Conservation (phyloP, 2,329 filamentous ascomycete genomes). For the Ophiostoma novo-ulmi region DNA sequence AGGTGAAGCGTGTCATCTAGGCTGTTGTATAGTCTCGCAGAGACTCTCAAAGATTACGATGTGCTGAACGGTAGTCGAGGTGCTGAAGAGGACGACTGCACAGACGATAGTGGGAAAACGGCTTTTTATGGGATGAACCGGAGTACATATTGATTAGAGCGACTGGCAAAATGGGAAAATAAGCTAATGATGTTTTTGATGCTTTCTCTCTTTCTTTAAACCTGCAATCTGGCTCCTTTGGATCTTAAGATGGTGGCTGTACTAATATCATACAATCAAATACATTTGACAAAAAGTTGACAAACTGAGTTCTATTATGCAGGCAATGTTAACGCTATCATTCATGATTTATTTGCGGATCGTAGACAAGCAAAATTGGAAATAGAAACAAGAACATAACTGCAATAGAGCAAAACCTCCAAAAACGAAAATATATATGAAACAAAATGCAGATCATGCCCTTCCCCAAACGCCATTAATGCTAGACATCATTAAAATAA, state of each 20-base stretch:
- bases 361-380: not conserved
- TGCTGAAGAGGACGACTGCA: not conserved
- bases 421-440: not conserved
- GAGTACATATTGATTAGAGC: conserved; percentile 10
- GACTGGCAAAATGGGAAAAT: conserved; percentile 12
- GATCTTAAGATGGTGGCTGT: not conserved
- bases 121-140: conserved; percentile 8
- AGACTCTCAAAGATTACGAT: too few species aligned
- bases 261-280: conserved; percentile 1
- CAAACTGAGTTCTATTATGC: not conserved
- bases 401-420: not conserved
- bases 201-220: not conserved
- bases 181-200: not conserved
- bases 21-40: not conserved
- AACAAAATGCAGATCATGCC: conserved; percentile 7
- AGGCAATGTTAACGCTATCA: not conserved
- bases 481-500: conserved; percentile 10
- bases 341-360: not conserved
- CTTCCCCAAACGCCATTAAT: conserved; percentile 12
- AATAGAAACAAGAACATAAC: conserved; percentile 6
- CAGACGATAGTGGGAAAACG: not conserved
- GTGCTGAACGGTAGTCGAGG: too few species aligned
- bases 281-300: not conserved
- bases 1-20: conserved; percentile 67
- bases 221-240: not conserved